Conservation (phyloP, 1,139 yeast genomes). For the Debaryomyces robertsiae region DNA sequence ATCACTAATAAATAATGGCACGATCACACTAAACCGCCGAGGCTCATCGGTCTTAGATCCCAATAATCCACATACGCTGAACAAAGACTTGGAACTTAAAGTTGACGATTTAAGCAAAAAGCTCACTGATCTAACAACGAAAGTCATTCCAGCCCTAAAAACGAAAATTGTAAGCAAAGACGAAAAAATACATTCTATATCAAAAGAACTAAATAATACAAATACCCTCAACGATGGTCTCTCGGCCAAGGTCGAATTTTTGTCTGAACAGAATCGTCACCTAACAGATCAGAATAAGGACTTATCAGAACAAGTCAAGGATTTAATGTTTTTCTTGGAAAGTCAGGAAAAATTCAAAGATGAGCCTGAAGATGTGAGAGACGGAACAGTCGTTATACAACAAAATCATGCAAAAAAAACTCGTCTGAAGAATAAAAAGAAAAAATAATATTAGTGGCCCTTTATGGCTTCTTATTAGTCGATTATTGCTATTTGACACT, state of each 20-base stretch:
- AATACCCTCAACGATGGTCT: slow-evolving; percentile 58
- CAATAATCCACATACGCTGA: slow-evolving; percentile 21
- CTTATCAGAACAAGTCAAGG: slow-evolving; percentile 70
- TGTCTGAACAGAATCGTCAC: slow-evolving; percentile 38
- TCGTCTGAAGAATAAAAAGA: slow-evolving; percentile 24
- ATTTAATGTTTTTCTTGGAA: slow-evolving; percentile 80
- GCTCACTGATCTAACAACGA: slow-evolving; percentile 27
- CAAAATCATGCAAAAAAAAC: slow-evolving; percentile 21
- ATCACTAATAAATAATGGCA: slow-evolving; percentile 49
- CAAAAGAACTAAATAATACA: slow-evolving; percentile 33
- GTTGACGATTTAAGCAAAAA: slow-evolving; percentile 32
- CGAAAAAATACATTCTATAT: slow-evolving; percentile 30
- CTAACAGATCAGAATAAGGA: slow-evolving; percentile 48
- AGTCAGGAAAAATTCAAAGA: slow-evolving; percentile 70
- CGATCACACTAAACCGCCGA: slow-evolving; percentile 27
- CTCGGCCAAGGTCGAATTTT: slow-evolving; percentile 55
- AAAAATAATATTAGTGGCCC: slow-evolving; percentile 2
- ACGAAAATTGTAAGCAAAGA: slow-evolving; percentile 35
- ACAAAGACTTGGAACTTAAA: slow-evolving; percentile 37
- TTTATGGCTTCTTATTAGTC: too few relatives aligned
- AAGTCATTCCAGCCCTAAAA: slow-evolving; percentile 36
- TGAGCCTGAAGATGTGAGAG: slow-evolving; percentile 68
- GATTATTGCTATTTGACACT: not conserved
- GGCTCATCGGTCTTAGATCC: slow-evolving; percentile 20
- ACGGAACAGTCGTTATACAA: slow-evolving; percentile 63